Evolutionary conservation across 371 early-diverging fungal genomes (phyloP).

Genomic region (Mucor velutinosus): DNA sequence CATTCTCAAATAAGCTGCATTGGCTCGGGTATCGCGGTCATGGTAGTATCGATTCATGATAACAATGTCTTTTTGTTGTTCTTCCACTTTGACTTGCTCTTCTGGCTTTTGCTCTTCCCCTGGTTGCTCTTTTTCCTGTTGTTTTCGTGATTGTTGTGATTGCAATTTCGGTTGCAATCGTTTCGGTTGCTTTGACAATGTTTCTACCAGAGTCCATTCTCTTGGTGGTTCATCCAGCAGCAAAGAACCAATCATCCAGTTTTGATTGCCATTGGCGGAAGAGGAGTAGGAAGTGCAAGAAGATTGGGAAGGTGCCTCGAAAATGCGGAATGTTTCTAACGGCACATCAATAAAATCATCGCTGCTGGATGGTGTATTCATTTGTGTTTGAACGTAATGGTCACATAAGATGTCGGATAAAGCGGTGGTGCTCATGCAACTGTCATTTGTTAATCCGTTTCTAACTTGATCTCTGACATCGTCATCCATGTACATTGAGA

Average conservation of each 20-base stretch:
- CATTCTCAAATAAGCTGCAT: constrained; percentile 59
- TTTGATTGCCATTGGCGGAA: constrained; percentile 17
- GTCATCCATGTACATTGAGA: constrained; percentile 10
- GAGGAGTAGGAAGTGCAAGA: neutral
- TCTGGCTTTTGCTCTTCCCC: neutral
- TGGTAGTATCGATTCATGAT: neutral
- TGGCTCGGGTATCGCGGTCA: constrained; percentile 52
- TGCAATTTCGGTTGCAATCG: neutral
- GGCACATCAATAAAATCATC: constrained; percentile 26
- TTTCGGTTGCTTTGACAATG: constrained; percentile 3
- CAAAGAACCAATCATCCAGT: constrained; percentile 11
- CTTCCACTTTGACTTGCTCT: constrained; percentile 9
- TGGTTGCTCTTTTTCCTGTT: neutral
- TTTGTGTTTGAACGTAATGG: constrained; percentile 39
- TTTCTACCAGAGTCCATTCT: constrained; percentile 40
- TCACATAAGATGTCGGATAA: constrained; percentile 46
- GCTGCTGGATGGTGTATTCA: constrained; percentile 11
- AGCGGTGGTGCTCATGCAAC: constrained; percentile 15
- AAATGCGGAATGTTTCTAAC: constrained; percentile 29
- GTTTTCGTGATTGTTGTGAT: neutral
- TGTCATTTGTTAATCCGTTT: neutral
- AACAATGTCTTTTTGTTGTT: constrained; percentile 6
- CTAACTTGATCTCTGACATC: constrained; percentile 5
- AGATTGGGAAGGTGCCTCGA: constrained; percentile 26
- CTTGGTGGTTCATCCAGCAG: constrained; percentile 14